Base-by-base conservation (phyloP, 228 moss, liverwort and hornwort genomes). In the Sphagnum magellanicum region DNA sequence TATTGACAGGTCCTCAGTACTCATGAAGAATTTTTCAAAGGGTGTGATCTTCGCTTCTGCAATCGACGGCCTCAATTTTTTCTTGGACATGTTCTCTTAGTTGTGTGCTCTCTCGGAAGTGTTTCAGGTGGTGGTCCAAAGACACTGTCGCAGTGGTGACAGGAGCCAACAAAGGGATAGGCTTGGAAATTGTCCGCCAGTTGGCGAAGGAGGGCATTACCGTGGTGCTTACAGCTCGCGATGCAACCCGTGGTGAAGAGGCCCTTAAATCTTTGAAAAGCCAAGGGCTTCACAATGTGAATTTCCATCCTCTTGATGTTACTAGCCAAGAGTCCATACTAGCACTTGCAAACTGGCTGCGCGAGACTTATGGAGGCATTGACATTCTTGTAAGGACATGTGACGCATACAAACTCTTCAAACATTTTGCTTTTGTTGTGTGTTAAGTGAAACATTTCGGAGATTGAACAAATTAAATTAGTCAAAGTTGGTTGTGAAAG, bases 91-190 rank as follows among this genome's bases (percentile, higher is more conserved):
- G 32, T 32, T 32, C 32, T 32, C 32, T 32, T 32, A 32, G 32
- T 32, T 32, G 32, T 32, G 32, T 32, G 32, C 32, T 32, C 32
- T 32, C 32, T 32, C 32, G 32, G 32, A 32, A 32, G 32, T 32
- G 32, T 32, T 66, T 65, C 69, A 74, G 68, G 50, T 82, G 76
- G 69, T 72, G 77, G 77, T 74, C 71, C 62, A 59, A 71, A n/a
- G 60, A 79, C 63, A 77, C 76, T 48, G 61, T 79, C 52, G 79
- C 74, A 11, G 71, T 74, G 52, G 83, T 83, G 74, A 87, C 84
- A 17, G 82, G 90, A 53, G 75, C 66, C 78, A 84, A 77, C 76
- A 76, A 79, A 55, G 84, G 82, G 60, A 59, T 82, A 10, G 80
- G 82, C 1, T 75, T 11, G 6, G 82, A 76, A 12, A 81, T 82